These are phyloP conservation scores for Desmodesmus armatus DNA, from an alignment of 139 green algal genomes.

Conservation along the genomic window DNA sequence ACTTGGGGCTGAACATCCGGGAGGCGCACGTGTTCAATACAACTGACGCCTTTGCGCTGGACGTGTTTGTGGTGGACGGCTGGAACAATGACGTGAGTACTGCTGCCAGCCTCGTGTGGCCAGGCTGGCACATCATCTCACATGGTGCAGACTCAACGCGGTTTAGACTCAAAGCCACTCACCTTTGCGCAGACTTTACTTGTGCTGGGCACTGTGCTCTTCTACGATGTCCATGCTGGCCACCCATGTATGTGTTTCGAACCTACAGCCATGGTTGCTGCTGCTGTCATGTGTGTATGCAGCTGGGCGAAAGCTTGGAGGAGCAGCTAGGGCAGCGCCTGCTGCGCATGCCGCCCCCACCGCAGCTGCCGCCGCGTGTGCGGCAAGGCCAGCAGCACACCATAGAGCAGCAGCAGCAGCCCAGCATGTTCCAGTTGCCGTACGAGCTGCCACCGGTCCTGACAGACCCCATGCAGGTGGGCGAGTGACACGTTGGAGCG, in stretches of 20 bases:
- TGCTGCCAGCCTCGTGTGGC: too few species aligned
- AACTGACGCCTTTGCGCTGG: slow-evolving; percentile 91
- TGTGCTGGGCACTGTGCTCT: too few species aligned
- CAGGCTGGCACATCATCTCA: too few species aligned
- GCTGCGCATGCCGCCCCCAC: slow-evolving; percentile 80
- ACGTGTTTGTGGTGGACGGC: slow-evolving; percentile 97
- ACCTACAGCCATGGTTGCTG: background rate
- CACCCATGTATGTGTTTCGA: background rate
- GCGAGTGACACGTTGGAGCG: too few species aligned
- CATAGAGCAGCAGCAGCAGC: slow-evolving; percentile 36
- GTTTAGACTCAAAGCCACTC: too few species aligned
- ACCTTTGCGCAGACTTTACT: too few species aligned
- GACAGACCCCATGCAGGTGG: slow-evolving; percentile 31
- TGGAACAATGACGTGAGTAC: slow-evolving; percentile 63
- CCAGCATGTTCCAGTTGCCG: slow-evolving; percentile 55
- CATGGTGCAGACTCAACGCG: too few species aligned
- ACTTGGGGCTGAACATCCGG: slow-evolving; percentile 97
- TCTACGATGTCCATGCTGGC: too few species aligned
- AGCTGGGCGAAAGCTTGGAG: slow-evolving; percentile 64
- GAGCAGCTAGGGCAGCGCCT: slow-evolving; percentile 83
- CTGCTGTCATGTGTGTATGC: background rate
- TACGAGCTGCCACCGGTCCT: slow-evolving; percentile 55
- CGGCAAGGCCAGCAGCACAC: slow-evolving; percentile 16
- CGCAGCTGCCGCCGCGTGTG: slow-evolving; percentile 47
- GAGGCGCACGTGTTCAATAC: slow-evolving; percentile 99